These are phyloP conservation scores for Phytophthora meadii DNA, from an alignment of 352 stramenopile genomes.

Conservation along the genomic window DNA sequence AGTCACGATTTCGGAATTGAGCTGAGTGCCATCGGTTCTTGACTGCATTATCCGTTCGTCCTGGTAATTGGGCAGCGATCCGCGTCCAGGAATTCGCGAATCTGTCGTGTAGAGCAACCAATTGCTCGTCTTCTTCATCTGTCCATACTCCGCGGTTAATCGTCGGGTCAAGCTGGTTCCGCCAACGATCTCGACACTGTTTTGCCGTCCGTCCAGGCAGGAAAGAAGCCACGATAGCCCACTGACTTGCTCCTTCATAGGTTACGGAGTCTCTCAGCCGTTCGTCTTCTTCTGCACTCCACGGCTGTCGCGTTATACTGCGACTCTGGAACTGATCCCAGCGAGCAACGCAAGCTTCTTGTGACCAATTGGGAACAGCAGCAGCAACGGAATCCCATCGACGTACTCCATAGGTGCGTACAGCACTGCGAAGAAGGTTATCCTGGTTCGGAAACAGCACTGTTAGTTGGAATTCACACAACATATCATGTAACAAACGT, in stretches of 20 bases:
- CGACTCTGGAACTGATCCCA: constrained; percentile 55
- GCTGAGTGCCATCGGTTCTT: constrained; percentile 63
- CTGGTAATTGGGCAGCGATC: constrained; percentile 52
- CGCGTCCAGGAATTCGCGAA: constrained; percentile 57
- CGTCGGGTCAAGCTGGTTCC: constrained; percentile 45
- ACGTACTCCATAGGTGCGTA: constrained; percentile 18
- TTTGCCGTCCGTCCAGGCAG: constrained; percentile 70
- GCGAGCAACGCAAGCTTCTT: constrained; percentile 34
- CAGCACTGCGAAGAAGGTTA: constrained; percentile 22
- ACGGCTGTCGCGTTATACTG: constrained; percentile 42
- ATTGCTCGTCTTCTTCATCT: constrained; percentile 39
- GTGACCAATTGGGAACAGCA: constrained; percentile 6
- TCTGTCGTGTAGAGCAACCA: constrained; percentile 39
- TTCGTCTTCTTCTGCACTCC: constrained; percentile 54
- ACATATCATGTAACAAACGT: not conserved
- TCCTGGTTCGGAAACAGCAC: constrained; percentile 8
- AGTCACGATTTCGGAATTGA: not conserved
- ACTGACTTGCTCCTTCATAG: constrained; percentile 51
- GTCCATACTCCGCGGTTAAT: constrained; percentile 52
- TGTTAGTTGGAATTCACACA: not conserved
- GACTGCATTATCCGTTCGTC: constrained; percentile 58
- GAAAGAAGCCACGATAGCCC: constrained; percentile 64
- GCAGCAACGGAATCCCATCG: constrained; percentile 29
- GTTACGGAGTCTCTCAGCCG: constrained; percentile 47
- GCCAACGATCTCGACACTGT: constrained; percentile 73